phyloP scores from a whole-genome alignment of 148 eudicot species.

The Rhododendron vialii region DNA sequence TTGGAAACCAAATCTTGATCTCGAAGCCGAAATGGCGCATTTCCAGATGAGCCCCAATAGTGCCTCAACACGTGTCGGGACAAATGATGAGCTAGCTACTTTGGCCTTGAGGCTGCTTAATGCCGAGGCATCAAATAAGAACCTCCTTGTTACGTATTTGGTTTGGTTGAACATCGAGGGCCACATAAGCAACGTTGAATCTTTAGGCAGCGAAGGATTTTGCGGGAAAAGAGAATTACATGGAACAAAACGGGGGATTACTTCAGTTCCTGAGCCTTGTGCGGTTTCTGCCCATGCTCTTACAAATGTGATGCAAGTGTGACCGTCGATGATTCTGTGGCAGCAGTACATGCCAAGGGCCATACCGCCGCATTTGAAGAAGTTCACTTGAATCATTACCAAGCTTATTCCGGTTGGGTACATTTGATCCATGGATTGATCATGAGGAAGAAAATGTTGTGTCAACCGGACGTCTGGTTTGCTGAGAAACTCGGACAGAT shows the following conservation, averaged over 20 bases:
- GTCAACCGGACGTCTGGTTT: too few species aligned
- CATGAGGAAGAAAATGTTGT: too few species aligned
- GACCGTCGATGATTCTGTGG: conserved; percentile 31
- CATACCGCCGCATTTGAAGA: conserved; percentile 27
- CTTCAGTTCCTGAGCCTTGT: neutral
- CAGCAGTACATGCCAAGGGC: conserved; percentile 18
- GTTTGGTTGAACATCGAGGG: too few species aligned
- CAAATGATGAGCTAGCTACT: conserved; percentile 7
- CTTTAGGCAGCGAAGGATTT: neutral
- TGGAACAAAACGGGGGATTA: neutral
- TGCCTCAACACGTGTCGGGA: neutral
- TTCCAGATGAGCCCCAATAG: conserved; percentile 25
- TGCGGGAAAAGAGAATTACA: neutral
- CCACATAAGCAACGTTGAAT: too few species aligned
- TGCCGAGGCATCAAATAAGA: neutral
- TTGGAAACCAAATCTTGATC: neutral
- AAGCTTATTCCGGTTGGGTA: conserved; percentile 20
- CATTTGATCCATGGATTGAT: too few species aligned
- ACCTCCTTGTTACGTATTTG: conserved; percentile 11
- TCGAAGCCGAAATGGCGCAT: conserved; percentile 16
- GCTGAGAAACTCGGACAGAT: neutral
- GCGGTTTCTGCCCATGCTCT: conserved; percentile 24
- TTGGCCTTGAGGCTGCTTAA: conserved; percentile 16
- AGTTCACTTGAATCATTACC: conserved; percentile 21
- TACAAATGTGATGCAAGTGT: conserved; percentile 15